phyloP scores from a whole-genome alignment of 1,284 basidiomycete species.

The Stygiomarasmius scandens region DNA sequence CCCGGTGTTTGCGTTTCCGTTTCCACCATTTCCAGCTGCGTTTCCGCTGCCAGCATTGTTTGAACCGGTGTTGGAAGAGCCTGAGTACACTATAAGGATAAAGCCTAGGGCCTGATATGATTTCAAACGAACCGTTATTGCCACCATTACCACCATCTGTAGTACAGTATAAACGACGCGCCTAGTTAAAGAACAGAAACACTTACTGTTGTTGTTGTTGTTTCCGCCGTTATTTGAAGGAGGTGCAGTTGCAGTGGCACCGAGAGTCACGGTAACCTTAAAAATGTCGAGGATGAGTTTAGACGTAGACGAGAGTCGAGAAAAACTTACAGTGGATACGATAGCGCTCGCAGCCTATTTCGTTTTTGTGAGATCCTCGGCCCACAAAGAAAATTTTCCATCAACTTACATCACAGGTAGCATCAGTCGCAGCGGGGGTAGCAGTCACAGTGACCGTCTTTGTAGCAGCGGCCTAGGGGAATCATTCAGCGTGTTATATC shows the following conservation, averaged over 20 bases:
- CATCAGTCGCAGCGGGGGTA: constrained; percentile 21
- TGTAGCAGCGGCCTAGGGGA: constrained; percentile 2
- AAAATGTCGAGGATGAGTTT: too few relatives aligned
- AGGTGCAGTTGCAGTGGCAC: constrained; percentile 28
- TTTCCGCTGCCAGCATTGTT: too few relatives aligned
- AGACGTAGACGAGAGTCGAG: too few relatives aligned
- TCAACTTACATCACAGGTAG: constrained; percentile 9
- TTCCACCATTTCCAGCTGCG: too few relatives aligned
- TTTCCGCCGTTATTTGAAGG: constrained; percentile 23
- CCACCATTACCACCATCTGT: background rate
- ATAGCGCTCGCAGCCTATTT: constrained; percentile 32
- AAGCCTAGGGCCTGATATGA: too few relatives aligned
- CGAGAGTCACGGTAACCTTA: constrained; percentile 27
- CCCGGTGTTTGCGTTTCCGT: too few relatives aligned
- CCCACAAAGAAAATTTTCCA: constrained; percentile 13
- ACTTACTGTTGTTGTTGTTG: background rate
- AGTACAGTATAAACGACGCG: too few relatives aligned
- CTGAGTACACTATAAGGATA: too few relatives aligned
- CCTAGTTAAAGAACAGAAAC: background rate
- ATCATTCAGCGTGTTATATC: constrained; percentile 4
- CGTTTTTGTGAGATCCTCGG: background rate
- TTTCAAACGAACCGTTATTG: background rate
- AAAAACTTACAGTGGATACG: constrained; percentile 39
- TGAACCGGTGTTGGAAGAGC: too few relatives aligned
- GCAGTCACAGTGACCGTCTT: constrained; percentile 29